Conservation (phyloP, 2,329 filamentous ascomycete species). For the Aspergillus aculeatinus region DNA sequence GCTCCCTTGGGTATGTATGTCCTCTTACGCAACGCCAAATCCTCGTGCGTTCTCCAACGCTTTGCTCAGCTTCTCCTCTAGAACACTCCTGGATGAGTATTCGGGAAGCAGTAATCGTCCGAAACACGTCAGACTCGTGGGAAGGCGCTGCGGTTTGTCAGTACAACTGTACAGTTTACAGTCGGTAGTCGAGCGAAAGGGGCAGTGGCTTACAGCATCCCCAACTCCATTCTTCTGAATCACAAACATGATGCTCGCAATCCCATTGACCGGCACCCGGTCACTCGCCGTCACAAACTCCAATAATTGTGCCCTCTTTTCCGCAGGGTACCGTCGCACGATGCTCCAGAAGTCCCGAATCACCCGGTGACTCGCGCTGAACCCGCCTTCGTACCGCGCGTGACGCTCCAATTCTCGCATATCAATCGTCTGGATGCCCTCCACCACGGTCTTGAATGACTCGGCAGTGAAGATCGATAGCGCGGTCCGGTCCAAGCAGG, state of each 20-base stretch:
- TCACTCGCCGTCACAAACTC: conserved; percentile 96
- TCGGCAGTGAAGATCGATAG: conserved; percentile 69
- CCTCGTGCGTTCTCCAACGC: conserved; percentile 85
- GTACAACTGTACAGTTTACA: neutral
- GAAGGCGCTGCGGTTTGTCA: conserved; percentile 52
- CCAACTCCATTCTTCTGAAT: conserved; percentile 74
- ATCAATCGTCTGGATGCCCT: conserved; percentile 80
- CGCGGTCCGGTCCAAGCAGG: conserved; percentile 69
- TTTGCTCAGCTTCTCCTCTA: conserved; percentile 74
- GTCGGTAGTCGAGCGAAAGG: neutral
- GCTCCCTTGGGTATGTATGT: neutral
- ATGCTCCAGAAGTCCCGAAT: conserved; percentile 83
- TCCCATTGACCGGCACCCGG: conserved; percentile 81
- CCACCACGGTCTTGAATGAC: conserved; percentile 73
- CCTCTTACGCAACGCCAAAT: conserved; percentile 72
- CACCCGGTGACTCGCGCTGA: conserved; percentile 65
- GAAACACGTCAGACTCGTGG: conserved; percentile 91
- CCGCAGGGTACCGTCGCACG: conserved; percentile 62
- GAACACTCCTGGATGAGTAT: conserved; percentile 68
- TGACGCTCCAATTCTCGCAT: conserved; percentile 68
- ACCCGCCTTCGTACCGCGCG: conserved; percentile 76
- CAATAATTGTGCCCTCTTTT: conserved; percentile 72
- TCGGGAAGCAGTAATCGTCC: conserved; percentile 82
- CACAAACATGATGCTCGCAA: conserved; percentile 77
- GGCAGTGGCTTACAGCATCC: conserved; percentile 42